Evolutionary conservation across 345 rosid species (phyloP).

Genomic region (Eutrema japonicum): DNA sequence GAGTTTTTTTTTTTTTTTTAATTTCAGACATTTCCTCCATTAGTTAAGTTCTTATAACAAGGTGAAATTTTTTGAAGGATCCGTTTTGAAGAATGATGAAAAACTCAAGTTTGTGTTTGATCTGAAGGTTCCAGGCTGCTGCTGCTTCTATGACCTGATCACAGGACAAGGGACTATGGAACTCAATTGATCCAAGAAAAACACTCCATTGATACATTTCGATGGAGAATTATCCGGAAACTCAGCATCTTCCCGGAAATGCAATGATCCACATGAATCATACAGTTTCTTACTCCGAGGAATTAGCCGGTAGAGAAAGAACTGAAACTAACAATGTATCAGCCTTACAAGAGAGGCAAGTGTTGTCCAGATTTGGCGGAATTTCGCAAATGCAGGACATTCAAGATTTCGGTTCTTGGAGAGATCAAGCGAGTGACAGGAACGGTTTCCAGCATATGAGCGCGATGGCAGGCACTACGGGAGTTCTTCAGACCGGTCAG

Average conservation of each 20-base stretch:
- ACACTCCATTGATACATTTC: slow-evolving; percentile 37
- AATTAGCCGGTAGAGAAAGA: slow-evolving; percentile 49
- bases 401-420: slow-evolving; percentile 59
- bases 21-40: slow-evolving; percentile 1
- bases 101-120: slow-evolving; percentile 26
- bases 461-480: slow-evolving; percentile 49
- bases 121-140: slow-evolving; percentile 16
- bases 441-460: slow-evolving; percentile 69
- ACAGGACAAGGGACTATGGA: slow-evolving; percentile 52
- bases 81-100: slow-evolving; percentile 18
- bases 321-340: slow-evolving; percentile 42
- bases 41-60: slow-evolving; percentile 5
- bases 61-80: neutral
- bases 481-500: slow-evolving; percentile 59
- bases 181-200: slow-evolving; percentile 52
- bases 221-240: slow-evolving; percentile 39
- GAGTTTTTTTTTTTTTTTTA: neutral
- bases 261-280: slow-evolving; percentile 41
- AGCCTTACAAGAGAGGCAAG: slow-evolving; percentile 63
- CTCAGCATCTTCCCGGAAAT: slow-evolving; percentile 19
- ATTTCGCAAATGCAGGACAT: slow-evolving; percentile 57
- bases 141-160: slow-evolving; percentile 25
- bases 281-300: slow-evolving; percentile 31
- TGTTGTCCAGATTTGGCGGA: slow-evolving; percentile 61
- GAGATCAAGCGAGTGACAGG: slow-evolving; percentile 61